Percentiles rank a stretch among this genome's conserved stretches.
Evolutionary conservation across 345 rosid genomes (phyloP).

Genomic region (Kernera saxatilis): DNA sequence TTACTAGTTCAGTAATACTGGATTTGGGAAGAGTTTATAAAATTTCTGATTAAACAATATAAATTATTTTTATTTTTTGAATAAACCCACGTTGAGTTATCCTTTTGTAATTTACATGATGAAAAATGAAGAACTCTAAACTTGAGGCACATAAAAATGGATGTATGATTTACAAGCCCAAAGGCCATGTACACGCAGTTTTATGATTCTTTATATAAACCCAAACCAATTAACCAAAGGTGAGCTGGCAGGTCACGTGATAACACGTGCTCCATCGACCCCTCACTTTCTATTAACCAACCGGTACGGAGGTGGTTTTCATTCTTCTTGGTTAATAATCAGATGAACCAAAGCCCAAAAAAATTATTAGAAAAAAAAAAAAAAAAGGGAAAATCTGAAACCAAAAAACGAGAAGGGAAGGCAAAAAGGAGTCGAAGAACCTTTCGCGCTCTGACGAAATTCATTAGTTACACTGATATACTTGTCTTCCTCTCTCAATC

Average conservation of each 20-base stretch:
- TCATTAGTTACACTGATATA: conserved; percentile 27
- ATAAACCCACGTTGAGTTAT: too few relatives aligned
- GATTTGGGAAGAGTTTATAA: too few relatives aligned
- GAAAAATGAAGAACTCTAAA: too few relatives aligned
- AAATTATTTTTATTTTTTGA: too few relatives aligned
- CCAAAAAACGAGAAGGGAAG: conserved; percentile 17
- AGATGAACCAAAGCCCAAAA: neutral
- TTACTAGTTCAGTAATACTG: too few relatives aligned
- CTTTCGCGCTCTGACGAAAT: conserved; percentile 37
- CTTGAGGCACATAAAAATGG: too few relatives aligned
- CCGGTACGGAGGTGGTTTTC: conserved; percentile 17
- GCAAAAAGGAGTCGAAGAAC: conserved; percentile 24
- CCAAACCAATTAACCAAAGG: neutral
- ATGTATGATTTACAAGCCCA: neutral
- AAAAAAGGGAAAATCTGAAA: conserved; percentile 21
- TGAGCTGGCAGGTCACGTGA: conserved; percentile 28
- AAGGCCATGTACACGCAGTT: neutral
- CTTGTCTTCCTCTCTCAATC: neutral
- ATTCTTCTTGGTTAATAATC: neutral
- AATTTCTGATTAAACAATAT: too few relatives aligned
- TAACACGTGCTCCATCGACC: conserved; percentile 8
- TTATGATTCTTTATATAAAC: neutral
- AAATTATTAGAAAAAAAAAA: neutral
- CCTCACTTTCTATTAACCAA: conserved; percentile 1
- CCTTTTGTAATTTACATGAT: too few relatives aligned